These are phyloP conservation scores for Moesziomyces antarcticus DNA, from an alignment of 1,284 basidiomycete species.

Conservation along the genomic window DNA sequence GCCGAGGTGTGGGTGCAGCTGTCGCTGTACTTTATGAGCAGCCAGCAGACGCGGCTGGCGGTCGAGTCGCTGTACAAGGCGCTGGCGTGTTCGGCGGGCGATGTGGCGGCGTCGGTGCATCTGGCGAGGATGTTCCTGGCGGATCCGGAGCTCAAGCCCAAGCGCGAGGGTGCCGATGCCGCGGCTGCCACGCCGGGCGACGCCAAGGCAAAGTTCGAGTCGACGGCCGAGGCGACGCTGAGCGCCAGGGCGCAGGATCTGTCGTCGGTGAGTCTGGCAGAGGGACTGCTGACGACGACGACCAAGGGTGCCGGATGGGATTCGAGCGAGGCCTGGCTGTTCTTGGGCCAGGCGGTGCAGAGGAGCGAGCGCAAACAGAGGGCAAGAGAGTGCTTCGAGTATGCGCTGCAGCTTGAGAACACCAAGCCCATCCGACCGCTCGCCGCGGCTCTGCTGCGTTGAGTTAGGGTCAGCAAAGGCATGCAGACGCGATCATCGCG, in stretches of 20 bases:
- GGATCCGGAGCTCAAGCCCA: slow-evolving; percentile 45
- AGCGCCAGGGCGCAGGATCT: slow-evolving; percentile 47
- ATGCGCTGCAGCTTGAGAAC: slow-evolving; percentile 60
- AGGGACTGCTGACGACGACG: slow-evolving; percentile 56
- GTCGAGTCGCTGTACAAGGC: slow-evolving; percentile 66
- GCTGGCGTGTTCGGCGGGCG: slow-evolving; percentile 54
- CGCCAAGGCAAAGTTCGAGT: slow-evolving; percentile 13
- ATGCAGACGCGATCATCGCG: no score
- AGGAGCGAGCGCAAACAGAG: slow-evolving; percentile 35
- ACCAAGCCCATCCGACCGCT: slow-evolving; percentile 48
- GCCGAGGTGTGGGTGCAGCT: slow-evolving; percentile 91
- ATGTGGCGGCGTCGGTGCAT: slow-evolving; percentile 62
- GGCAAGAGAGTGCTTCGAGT: slow-evolving; percentile 57
- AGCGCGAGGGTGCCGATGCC: slow-evolving; percentile 5
- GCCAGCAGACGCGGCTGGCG: slow-evolving; percentile 39
- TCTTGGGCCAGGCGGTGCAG: slow-evolving; percentile 54
- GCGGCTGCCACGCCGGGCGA: slow-evolving; percentile 2
- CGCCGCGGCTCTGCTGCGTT: slow-evolving; percentile 30
- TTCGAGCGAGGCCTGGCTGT: slow-evolving; percentile 63
- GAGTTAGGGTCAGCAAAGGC: neutral
- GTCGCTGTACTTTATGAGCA: slow-evolving; percentile 52
- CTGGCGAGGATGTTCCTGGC: slow-evolving; percentile 61
- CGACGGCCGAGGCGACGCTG: slow-evolving; percentile 42
- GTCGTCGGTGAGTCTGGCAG: slow-evolving; percentile 58
- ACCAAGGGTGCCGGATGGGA: slow-evolving; percentile 59